These are phyloP conservation scores for Cercospora sojina DNA, from an alignment of 2,329 filamentous ascomycete genomes.

Conservation along the genomic window DNA sequence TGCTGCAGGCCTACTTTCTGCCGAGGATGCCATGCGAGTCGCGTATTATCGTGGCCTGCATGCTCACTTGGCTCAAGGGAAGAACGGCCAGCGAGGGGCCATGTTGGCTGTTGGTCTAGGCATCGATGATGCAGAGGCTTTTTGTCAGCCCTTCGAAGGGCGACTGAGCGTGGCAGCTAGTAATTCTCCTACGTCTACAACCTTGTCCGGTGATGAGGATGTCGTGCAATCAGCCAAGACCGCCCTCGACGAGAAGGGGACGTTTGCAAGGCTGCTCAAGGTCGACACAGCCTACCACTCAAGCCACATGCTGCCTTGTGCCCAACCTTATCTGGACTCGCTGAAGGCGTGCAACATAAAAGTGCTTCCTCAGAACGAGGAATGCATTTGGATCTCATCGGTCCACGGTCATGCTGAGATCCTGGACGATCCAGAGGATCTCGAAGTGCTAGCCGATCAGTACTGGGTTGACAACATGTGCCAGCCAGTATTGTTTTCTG, in stretches of 20 bases:
- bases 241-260: slow-evolving; percentile 38
- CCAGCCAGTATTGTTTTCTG: slow-evolving; percentile 46
- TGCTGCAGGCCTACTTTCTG: slow-evolving; percentile 31
- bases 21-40: slow-evolving; percentile 25
- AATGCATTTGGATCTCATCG: slow-evolving; percentile 29
- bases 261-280: slow-evolving; percentile 43
- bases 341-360: slow-evolving; percentile 21
- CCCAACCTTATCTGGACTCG: slow-evolving; percentile 21
- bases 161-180: slow-evolving; percentile 28
- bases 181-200: slow-evolving; percentile 47
- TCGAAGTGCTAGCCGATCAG: slow-evolving; percentile 21
- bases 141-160: slow-evolving; percentile 29
- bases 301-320: slow-evolving; percentile 36
- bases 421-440: slow-evolving; percentile 23
- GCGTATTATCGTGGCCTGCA: slow-evolving; percentile 30
- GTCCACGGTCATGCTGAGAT: slow-evolving; percentile 28
- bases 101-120: slow-evolving; percentile 39
- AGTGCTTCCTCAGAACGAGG: slow-evolving; percentile 14
- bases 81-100: slow-evolving; percentile 27
- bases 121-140: slow-evolving; percentile 24
- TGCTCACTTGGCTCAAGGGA: slow-evolving; percentile 15
- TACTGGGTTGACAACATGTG: slow-evolving; percentile 53
- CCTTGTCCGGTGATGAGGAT: slow-evolving; percentile 47
- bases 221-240: slow-evolving; percentile 38
- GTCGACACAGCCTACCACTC: slow-evolving; percentile 50